Percentiles rank a stretch among this genome's conserved stretches.
These are phyloP conservation scores for Solanum paucissectum DNA, from an alignment of 257 asterid genomes.

Conservation along the genomic window DNA sequence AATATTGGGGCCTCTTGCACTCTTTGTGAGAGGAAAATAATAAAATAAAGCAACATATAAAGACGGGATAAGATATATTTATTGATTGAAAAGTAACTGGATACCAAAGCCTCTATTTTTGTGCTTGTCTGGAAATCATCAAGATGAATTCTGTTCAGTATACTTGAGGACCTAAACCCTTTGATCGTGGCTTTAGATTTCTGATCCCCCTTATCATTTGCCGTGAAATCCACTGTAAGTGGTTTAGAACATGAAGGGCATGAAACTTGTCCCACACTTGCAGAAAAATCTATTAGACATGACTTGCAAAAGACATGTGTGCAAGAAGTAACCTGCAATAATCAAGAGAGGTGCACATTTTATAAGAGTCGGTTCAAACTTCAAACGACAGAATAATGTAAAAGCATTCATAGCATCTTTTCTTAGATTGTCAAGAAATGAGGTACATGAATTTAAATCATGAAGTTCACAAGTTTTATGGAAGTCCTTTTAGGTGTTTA, in stretches of 20 bases:
- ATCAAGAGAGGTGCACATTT: neutral
- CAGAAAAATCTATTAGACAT: conserved; percentile 65
- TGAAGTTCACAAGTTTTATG: neutral
- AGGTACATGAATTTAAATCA: neutral
- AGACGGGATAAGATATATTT: neutral
- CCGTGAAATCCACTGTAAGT: conserved; percentile 76
- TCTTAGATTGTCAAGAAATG: neutral
- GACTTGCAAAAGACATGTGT: conserved; percentile 79
- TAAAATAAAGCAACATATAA: neutral
- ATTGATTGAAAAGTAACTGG: neutral
- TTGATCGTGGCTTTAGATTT: conserved; percentile 40
- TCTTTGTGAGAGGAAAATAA: neutral
- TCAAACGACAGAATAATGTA: neutral
- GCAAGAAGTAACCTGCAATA: conserved; percentile 70
- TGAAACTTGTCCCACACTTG: conserved; percentile 54
- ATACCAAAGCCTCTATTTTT: conserved; percentile 92
- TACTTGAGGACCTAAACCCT: conserved; percentile 75
- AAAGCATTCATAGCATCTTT: neutral
- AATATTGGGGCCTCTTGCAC: neutral
- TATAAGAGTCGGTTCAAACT: neutral
- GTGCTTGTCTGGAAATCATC: conserved; percentile 80
- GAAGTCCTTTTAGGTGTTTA: neutral
- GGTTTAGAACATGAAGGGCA: conserved; percentile 93
- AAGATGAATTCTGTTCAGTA: conserved; percentile 69
- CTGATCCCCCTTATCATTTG: conserved; percentile 35